Base-by-base conservation (phyloP, 1,284 basidiomycete species). In the Nidula niveotomentosa region DNA sequence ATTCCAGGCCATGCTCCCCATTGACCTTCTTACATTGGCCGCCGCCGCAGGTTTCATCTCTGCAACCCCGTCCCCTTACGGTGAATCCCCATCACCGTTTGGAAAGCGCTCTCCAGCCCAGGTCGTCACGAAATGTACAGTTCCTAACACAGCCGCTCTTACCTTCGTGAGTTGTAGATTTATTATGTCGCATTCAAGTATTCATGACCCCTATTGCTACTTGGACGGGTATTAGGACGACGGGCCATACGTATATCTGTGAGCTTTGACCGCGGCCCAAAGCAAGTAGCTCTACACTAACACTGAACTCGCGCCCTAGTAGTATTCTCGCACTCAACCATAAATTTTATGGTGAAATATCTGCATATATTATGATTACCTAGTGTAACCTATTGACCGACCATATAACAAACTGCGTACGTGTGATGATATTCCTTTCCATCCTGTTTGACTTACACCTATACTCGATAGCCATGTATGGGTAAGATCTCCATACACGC, bases 281-380 rank as follows among this genome's bases (percentile, higher is more conserved):
- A 73, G 70, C 51, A 36, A 52, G 55, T 6, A 50, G 54, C 6
- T 77, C 76, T 49, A 60, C 61, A 23, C 52, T 61, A 5, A 49
- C 68, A 3, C 66, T 76, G 3, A 56, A 58, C 6, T 9, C 58
- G 6, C 71, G 67, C 49, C 77, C 78, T 5, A 63, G 57, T 46
- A 77, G 65, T 34, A 66, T 78, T 44, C 62, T 80, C 34, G 64
- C 79, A 1, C 66, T 81, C 30, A 78, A 80, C 55, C 77, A 80
- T 57, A 75, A 79, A 59, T 68, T 70, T 6, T 63, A 72, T 49
- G 64, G 75, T 70, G 58, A 37, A 62, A 54, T 5, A 30, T 33
- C 23, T 23, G 23, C 23, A 15, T 12, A 13, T 10, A 30, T 49
- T 49, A 8, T 13, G 23, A 34, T 10, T 51, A 23, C 23, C 23